A percentile compares a stretch with the other conserved stretches of the same genome.
phyloP scores from a whole-genome alignment of 441 rosid species.

The Jatropha multifida region DNA sequence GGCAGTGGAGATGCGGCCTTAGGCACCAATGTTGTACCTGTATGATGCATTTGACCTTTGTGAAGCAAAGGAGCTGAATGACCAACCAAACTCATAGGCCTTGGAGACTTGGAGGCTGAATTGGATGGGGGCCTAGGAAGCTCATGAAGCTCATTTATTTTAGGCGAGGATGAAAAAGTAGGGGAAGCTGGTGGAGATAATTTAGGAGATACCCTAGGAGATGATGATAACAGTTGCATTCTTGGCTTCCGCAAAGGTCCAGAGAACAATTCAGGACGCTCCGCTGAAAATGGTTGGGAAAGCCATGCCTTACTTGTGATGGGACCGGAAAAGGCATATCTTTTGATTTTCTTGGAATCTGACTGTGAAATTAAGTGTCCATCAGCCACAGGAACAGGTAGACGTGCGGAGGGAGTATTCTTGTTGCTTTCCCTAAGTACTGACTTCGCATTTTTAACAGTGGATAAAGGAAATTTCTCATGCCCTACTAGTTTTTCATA shows the following conservation, averaged over 20 bases:
- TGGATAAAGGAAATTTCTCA: constrained; percentile 42
- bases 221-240: constrained; percentile 37
- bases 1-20: constrained; percentile 76
- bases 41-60: constrained; percentile 49
- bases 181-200: constrained; percentile 79
- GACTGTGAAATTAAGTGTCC: constrained; percentile 36
- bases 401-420: constrained; percentile 37
- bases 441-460: constrained; percentile 32
- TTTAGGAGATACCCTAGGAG: constrained; percentile 53
- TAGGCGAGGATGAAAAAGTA: constrained; percentile 72
- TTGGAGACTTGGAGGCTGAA: constrained; percentile 48
- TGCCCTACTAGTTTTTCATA: constrained; percentile 33
- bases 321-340: constrained; percentile 81
- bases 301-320: constrained; percentile 50
- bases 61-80: constrained; percentile 78
- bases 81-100: constrained; percentile 52
- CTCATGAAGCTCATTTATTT: constrained; percentile 80
- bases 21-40: constrained; percentile 35
- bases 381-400: constrained; percentile 69
- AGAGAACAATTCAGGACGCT: constrained; percentile 54
- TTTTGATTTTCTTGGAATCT: constrained; percentile 46
- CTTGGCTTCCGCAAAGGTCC: constrained; percentile 63
- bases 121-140: constrained; percentile 89
- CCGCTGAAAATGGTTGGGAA: constrained; percentile 39
- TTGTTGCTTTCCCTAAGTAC: constrained; percentile 61